Evolutionary conservation across 2,329 filamentous ascomycete species (phyloP), one percentile per base, ranked within the genome.

Genomic region (Emmonsia crescens): DNA sequence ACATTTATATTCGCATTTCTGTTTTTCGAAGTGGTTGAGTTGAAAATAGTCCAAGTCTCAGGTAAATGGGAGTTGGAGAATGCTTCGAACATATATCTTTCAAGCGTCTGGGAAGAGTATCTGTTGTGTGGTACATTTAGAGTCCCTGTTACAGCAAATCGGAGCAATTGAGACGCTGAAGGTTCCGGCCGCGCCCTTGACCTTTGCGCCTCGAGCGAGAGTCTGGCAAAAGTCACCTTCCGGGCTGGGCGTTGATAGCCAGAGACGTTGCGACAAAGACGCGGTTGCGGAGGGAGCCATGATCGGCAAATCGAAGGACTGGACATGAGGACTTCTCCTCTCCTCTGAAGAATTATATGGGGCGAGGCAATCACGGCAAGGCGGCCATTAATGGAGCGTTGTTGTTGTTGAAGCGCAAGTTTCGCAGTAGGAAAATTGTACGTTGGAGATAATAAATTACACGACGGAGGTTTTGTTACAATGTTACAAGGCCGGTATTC

Each of bases 111-210:
- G 14, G 61, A 60, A 19, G 36, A 42, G 3, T 58, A 54, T 4
- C 60, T 21, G 38, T 66, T 55, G 9, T 60, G 31, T 33, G 52
- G 21, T 21, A 60, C 36, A 51, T 62, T 54, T 36, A 64, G 66
- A 27, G 64, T 68, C 33, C 68, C 68, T 9, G 64, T 73, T 42
- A 76, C 55, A 14, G 68, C 66, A 64, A 71, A 75, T 60, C 72
- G 71, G 46, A 75, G 64, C 55, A 74, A 55, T 59, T 74, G 67
- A 24, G 71, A 69, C 27, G 69, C 66, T 46, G 69, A 64, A 60
- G 70, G 64, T 59, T 67, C 57, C 60, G 51, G 61, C 21, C 14
- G 38, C 33, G 59, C 5, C 14, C 1, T 42, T 27, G 44, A 58
- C 31, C 56, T 44, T 46, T 21, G 33, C n/a, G 29, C 21, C 27